A percentile compares a stretch with the other conserved stretches of the same genome.
Evolutionary conservation across 805 yeast species (phyloP).

Genomic region (Wickerhamiella qilinensis): DNA sequence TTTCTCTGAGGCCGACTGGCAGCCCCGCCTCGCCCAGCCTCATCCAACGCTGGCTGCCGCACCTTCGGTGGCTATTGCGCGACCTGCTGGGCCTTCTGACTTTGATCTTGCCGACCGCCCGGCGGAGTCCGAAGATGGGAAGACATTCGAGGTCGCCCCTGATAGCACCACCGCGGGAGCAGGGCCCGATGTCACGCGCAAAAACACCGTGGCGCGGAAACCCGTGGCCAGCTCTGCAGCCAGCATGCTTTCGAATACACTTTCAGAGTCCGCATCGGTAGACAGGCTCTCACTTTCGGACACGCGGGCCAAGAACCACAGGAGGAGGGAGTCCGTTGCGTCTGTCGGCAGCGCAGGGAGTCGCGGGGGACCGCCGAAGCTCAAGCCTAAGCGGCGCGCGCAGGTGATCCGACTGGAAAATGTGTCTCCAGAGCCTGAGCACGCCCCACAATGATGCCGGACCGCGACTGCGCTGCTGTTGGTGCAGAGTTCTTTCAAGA

Average conservation of each 20-base stretch:
- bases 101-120: not conserved
- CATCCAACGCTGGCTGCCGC: not conserved
- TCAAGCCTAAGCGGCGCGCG: not conserved
- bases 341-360: not conserved
- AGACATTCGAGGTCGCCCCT: not conserved
- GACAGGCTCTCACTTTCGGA: not conserved
- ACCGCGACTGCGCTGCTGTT: too few relatives aligned
- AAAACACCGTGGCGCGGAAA: not conserved
- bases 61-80: not conserved
- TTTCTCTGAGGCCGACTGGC: not conserved
- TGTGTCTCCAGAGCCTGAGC: slow-evolving; percentile 1
- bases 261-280: not conserved
- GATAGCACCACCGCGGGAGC: not conserved
- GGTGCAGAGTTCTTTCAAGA: too few relatives aligned
- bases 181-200: not conserved
- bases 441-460: not conserved
- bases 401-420: not conserved
- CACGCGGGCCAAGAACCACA: not conserved
- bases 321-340: not conserved
- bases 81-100: not conserved
- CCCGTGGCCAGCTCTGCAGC: not conserved
- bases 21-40: not conserved
- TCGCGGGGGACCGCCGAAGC: not conserved
- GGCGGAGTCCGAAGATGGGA: not conserved
- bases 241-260: not conserved